phyloP scores from a whole-genome alignment of 768 basidiomycete genomes.

The Rubroboletus satanas region DNA sequence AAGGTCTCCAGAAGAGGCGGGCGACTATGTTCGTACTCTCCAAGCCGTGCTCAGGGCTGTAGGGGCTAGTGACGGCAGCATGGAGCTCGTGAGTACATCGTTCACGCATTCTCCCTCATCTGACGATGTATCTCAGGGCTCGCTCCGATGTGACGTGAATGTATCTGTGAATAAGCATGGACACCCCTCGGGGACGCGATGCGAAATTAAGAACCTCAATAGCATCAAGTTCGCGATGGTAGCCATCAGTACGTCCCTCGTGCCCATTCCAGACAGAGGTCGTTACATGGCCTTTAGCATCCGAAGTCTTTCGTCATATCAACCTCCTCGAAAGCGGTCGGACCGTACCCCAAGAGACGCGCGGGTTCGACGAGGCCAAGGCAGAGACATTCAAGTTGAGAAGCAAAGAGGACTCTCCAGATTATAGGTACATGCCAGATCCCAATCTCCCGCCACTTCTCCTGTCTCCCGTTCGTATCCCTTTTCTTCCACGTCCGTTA shows the following conservation, averaged over 20 bases:
- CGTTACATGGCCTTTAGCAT: constrained; percentile 43
- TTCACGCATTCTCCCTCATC: neutral
- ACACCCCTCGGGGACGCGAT: constrained; percentile 69
- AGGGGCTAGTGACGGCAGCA: constrained; percentile 90
- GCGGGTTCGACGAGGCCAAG: constrained; percentile 80
- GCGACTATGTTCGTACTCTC: constrained; percentile 76
- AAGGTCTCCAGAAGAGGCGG: constrained; percentile 85
- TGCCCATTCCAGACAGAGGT: neutral
- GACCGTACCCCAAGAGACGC: constrained; percentile 76
- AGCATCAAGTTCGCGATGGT: constrained; percentile 79
- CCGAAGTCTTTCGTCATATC: constrained; percentile 80
- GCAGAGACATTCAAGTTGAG: constrained; percentile 80
- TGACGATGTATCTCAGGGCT: constrained; percentile 55
- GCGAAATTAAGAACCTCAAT: constrained; percentile 97
- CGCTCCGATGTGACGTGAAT: constrained; percentile 92
- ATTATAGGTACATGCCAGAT: constrained; percentile 98
- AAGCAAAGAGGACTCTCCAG: constrained; percentile 90
- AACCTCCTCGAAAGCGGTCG: constrained; percentile 42
- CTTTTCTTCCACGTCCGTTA: neutral
- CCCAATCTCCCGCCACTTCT: constrained; percentile 80
- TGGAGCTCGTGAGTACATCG: constrained; percentile 76
- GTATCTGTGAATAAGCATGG: constrained; percentile 79
- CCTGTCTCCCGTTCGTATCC: constrained; percentile 43
- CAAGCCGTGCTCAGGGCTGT: constrained; percentile 79
- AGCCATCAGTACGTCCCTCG: constrained; percentile 66